Base-by-base conservation (phyloP, 2,329 filamentous ascomycete genomes). In the Lizonia empirigonia region DNA sequence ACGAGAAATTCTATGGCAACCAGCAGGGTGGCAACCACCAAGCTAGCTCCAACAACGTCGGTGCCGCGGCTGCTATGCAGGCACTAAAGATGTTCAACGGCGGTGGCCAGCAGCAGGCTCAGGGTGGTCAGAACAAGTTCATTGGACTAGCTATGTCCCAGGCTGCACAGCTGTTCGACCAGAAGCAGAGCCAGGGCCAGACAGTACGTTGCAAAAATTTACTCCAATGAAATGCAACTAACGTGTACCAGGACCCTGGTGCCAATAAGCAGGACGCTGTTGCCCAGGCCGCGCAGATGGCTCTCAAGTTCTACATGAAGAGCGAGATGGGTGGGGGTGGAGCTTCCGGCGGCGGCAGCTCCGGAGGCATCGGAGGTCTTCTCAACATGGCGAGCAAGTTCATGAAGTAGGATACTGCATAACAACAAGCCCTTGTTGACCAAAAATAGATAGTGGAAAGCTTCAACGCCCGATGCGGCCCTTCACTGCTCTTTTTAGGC, bases 291-390 rank as follows among this genome's bases (percentile, higher is more conserved):
- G 91, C 86, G 1, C 87, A 96, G 80, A 88, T 90, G 82, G 92
- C 91, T 2, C 74, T 96, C 64, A 91, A 96, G 82, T 88, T 96
- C 84, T 96, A 92, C 74, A 77, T 95, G 78, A 92, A 96, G 83
- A 85, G 82, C 63, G 82, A 91, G 70, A 74, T 74, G 68, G 74
- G 77, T 22, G 75, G 75, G 24, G 61, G 69, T 26, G 66, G 68
- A n/a, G 64, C 66, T 10, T 82, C 81, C 16, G 70, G 76, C 23
- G 70, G 76, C 23, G 63, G 67, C 22, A 62, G 65, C 15, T 69
- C 68, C 22, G 82, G 82, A 16, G 74, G 74, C 1, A 73, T 74
- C 12, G 73, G 79, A 54, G 80, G 83, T 2, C 64, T 87, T 51
- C 78, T 85, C 76, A 73, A 75, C 45, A 60, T 86, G 67, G 85